Evolutionary conservation across 2,329 filamentous ascomycete species (phyloP).

Genomic region (Nothophoma quercina): DNA sequence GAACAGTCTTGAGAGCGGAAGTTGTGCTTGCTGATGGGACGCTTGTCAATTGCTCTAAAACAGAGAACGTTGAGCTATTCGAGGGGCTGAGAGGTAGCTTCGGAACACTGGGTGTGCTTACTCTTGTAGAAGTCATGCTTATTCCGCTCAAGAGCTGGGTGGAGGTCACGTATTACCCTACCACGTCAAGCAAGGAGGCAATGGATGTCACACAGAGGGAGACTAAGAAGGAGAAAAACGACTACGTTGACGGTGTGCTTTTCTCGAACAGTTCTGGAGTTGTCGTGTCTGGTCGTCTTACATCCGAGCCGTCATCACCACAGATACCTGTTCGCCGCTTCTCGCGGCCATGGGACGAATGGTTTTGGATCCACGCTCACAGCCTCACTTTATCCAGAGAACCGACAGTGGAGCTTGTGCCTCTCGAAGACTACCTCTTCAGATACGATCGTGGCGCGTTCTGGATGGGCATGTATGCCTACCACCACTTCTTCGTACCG

Average conservation of each 20-base stretch:
- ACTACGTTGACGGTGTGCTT: constrained; percentile 74
- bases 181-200: constrained; percentile 58
- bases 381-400: constrained; percentile 15
- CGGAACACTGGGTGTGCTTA: constrained; percentile 68
- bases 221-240: constrained; percentile 52
- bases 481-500: constrained; percentile 66
- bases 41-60: constrained; percentile 57
- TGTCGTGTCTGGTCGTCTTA: constrained; percentile 67
- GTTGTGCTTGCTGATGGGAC: constrained; percentile 68
- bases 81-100: constrained; percentile 65
- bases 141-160: constrained; percentile 63
- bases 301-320: constrained; percentile 50
- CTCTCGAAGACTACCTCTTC: constrained; percentile 65
- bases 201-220: constrained; percentile 58
- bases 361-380: constrained; percentile 74
- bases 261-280: constrained; percentile 64
- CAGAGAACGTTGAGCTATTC: constrained; percentile 63
- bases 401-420: constrained; percentile 51
- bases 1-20: constrained; percentile 68
- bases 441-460: constrained; percentile 71
- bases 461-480: constrained; percentile 69
- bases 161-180: constrained; percentile 67
- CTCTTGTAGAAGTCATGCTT: constrained; percentile 65
- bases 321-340: constrained; percentile 54
- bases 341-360: constrained; percentile 67